These are phyloP conservation scores for Candida oleophila DNA, from an alignment of 805 yeast genomes.

Conservation along the genomic window DNA sequence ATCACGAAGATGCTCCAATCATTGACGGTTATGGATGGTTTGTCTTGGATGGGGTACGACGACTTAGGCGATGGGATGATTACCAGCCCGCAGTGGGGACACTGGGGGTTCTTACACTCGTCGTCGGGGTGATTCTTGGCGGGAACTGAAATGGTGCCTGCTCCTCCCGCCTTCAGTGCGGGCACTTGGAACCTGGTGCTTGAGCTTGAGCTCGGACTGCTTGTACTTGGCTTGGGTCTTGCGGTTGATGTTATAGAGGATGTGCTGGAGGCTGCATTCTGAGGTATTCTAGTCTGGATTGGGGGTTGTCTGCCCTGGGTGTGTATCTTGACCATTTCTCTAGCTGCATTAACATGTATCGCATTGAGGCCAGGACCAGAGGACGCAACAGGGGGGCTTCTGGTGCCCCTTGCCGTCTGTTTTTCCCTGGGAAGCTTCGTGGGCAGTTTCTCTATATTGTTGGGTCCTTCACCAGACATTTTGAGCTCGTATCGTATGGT, in stretches of 20 bases:
- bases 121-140: slow-evolving; percentile 36
- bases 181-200: slow-evolving; percentile 14
- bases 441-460: not conserved
- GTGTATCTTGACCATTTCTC: slow-evolving; percentile 57
- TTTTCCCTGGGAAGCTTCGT: not conserved
- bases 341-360: slow-evolving; percentile 57
- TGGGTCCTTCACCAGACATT: not conserved
- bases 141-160: slow-evolving; percentile 36
- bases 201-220: no score
- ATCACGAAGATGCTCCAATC: slow-evolving; percentile 76
- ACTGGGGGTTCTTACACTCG: slow-evolving; percentile 44
- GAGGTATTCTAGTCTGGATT: not conserved
- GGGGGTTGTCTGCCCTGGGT: slow-evolving; percentile 39
- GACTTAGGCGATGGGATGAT: slow-evolving; percentile 79
- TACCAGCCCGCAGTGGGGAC: slow-evolving; percentile 67
- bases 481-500: not conserved
- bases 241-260: no score
- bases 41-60: slow-evolving; percentile 57
- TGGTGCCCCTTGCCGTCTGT: not conserved
- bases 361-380: slow-evolving; percentile 46
- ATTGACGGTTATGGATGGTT: slow-evolving; percentile 66
- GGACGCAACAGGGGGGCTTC: not conserved
- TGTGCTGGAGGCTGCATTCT: no score
- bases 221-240: no score
- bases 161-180: slow-evolving; percentile 16